Conservation (phyloP, 2,329 filamentous ascomycete species). For the Colletotrichum limetticola region DNA sequence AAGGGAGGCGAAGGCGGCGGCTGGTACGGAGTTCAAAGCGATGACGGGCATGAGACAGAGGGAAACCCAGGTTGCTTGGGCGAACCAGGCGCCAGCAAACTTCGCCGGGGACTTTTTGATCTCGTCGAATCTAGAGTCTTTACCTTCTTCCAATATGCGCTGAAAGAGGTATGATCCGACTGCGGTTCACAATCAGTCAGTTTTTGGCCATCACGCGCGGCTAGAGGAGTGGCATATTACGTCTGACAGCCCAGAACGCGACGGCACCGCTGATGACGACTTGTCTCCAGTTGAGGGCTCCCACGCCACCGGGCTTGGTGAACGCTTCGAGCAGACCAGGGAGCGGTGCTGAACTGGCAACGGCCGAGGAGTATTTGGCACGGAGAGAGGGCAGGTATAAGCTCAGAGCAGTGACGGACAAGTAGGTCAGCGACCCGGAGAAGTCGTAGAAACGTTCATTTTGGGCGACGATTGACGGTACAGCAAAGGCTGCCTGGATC, state of each 20-base stretch:
- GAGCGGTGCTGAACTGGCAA: conserved; percentile 50
- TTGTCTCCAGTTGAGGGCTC: conserved; percentile 69
- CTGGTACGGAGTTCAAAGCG: conserved; percentile 70
- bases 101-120: conserved; percentile 49
- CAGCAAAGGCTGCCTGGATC: conserved; percentile 69
- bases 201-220: not conserved
- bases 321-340: conserved; percentile 59
- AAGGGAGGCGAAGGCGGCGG: conserved; percentile 60
- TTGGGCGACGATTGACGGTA: conserved; percentile 69
- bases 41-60: conserved; percentile 74
- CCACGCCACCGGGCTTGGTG: conserved; percentile 50
- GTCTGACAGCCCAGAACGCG: conserved; percentile 68
- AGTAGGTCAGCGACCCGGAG: conserved; percentile 73
- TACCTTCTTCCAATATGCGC: conserved; percentile 67
- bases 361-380: conserved; percentile 56
- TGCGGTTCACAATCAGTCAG: conserved; percentile 41
- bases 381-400: conserved; percentile 70
- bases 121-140: conserved; percentile 62
- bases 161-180: conserved; percentile 74
- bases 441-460: conserved; percentile 77
- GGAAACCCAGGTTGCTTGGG: conserved; percentile 75
- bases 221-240: conserved; percentile 50
- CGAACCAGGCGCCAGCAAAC: conserved; percentile 53
- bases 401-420: conserved; percentile 71
- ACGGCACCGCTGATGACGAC: conserved; percentile 51